Evolutionary conservation across 2,329 filamentous ascomycete genomes (phyloP).

Genomic region (Tympanopsis confertula): DNA sequence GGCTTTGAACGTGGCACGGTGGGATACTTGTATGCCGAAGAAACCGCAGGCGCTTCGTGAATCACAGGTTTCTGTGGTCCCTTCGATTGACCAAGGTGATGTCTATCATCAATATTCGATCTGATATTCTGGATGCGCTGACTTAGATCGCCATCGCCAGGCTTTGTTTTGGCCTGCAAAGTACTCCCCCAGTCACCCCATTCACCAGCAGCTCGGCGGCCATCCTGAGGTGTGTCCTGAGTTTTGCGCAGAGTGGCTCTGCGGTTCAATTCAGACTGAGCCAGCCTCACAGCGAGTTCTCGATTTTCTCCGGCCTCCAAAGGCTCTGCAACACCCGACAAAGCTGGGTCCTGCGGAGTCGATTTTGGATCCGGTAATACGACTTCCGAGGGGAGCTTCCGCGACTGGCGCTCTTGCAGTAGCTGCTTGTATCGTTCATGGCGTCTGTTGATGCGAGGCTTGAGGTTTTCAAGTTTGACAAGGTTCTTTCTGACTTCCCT

Average conservation of each 20-base stretch:
- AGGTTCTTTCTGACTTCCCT: constrained; percentile 55
- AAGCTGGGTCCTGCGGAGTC: background rate
- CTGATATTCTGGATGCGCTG: background rate
- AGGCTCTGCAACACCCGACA: background rate
- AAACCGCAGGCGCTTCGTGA: background rate
- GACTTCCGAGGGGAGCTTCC: background rate
- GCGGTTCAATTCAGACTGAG: background rate
- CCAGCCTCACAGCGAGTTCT: background rate
- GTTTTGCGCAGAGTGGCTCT: background rate
- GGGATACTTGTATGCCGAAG: constrained; percentile 1
- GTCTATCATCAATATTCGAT: background rate
- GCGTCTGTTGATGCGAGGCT: constrained; percentile 30
- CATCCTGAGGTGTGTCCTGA: background rate
- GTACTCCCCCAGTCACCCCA: background rate
- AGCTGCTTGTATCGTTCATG: background rate
- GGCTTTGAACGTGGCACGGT: background rate
- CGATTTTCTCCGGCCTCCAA: background rate
- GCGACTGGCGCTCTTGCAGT: background rate
- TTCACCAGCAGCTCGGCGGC: background rate
- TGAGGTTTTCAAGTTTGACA: constrained; percentile 68
- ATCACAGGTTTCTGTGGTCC: too few species aligned
- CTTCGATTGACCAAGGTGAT: background rate
- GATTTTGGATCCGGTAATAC: too few species aligned
- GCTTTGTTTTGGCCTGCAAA: background rate
- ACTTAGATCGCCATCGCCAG: background rate